Evolutionary conservation across 768 basidiomycete genomes (phyloP).

Genomic region (Leccinum pellstonianum): DNA sequence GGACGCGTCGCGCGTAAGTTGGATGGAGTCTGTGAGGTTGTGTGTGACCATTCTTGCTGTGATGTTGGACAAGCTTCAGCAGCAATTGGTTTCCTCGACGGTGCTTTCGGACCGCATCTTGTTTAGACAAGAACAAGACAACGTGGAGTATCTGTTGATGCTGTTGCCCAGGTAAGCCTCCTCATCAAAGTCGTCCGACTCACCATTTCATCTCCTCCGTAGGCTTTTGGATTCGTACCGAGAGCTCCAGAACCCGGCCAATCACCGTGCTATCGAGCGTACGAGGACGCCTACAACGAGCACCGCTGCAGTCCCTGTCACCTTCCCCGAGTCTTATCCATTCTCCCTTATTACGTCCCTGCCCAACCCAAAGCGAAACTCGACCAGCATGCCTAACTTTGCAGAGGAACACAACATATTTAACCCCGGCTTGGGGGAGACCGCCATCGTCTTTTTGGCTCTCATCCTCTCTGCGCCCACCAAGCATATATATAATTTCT

Average conservation of each 20-base stretch:
- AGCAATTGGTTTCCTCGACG: conserved; percentile 67
- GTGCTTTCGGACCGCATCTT: conserved; percentile 60
- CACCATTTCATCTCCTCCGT: not conserved
- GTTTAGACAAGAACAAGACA: conserved; percentile 83
- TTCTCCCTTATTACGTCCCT: conserved; percentile 75
- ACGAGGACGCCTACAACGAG: conserved; percentile 58
- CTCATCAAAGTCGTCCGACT: conserved; percentile 2
- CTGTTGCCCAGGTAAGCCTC: conserved; percentile 75
- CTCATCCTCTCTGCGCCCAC: conserved; percentile 78
- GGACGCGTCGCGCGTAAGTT: conserved; percentile 76
- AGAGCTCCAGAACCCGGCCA: conserved; percentile 71
- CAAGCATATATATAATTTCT: conserved; percentile 72
- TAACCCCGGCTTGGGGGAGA: conserved; percentile 80
- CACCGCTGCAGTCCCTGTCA: conserved; percentile 63
- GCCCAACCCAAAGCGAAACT: conserved; percentile 51
- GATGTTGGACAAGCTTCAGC: conserved; percentile 88
- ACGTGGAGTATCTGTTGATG: conserved; percentile 80
- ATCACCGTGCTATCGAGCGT: conserved; percentile 67
- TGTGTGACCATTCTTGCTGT: conserved; percentile 86
- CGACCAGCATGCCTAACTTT: conserved; percentile 39
- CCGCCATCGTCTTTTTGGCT: conserved; percentile 79
- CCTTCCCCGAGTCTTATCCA: conserved; percentile 93
- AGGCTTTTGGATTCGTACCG: conserved; percentile 87
- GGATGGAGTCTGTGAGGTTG: conserved; percentile 89
- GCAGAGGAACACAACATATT: conserved; percentile 54